A percentile compares a stretch with the other conserved stretches of the same genome.
Conservation (phyloP, 169 alveolate genomes). For the Sarcocystis neurona region DNA sequence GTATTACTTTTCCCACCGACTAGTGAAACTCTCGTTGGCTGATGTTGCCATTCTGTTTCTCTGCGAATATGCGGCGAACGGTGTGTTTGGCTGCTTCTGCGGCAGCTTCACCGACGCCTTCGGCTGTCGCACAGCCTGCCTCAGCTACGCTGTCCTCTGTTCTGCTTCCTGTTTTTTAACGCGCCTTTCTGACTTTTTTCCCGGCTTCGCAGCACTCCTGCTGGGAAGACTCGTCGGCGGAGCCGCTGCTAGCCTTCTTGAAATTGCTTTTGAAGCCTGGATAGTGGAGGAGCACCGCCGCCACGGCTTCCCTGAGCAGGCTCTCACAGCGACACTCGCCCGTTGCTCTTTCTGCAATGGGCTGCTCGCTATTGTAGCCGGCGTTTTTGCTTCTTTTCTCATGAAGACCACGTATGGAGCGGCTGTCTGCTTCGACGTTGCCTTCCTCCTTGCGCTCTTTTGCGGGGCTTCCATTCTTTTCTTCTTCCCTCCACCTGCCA, state of each 20-base stretch:
- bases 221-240: slow-evolving; percentile 47
- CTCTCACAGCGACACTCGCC: not conserved
- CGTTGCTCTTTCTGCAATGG: not conserved
- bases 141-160: slow-evolving; percentile 5
- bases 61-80: not conserved
- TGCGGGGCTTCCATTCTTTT: not conserved
- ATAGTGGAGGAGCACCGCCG: not conserved
- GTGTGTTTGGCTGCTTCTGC: slow-evolving; percentile 24
- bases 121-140: not conserved
- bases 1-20: not conserved
- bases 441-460: not conserved
- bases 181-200: not conserved
- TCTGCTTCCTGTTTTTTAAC: not conserved
- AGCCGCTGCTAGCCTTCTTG: slow-evolving; percentile 24
- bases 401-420: not conserved
- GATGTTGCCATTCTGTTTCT: not conserved
- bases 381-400: not conserved
- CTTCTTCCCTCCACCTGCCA: not conserved
- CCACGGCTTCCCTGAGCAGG: not conserved
- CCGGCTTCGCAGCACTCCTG: not conserved
- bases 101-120: not conserved
- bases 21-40: not conserved
- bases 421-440: slow-evolving; percentile 25
- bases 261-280: slow-evolving; percentile 37
- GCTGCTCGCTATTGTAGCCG: not conserved